Evolutionary conservation across 345 rosid genomes (phyloP), one percentile per base, ranked within the genome.

Genomic region (Dovyalis caffra): DNA sequence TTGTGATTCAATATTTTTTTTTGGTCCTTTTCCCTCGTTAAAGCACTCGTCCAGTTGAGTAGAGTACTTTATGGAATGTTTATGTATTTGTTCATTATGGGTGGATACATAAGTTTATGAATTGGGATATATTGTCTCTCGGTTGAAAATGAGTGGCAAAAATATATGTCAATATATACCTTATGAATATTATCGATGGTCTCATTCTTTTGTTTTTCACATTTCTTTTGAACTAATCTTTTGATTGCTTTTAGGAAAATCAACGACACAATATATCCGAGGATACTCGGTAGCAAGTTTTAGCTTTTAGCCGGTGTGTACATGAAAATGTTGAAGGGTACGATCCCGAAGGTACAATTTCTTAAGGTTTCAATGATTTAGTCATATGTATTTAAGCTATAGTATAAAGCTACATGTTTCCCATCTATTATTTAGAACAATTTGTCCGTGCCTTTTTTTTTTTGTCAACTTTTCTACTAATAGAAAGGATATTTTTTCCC

Each of bases 281-380:
- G 87, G 99, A 95, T 82, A 92, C 97, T 26, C 92, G 99, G 99
- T 98, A 92, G 80, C 99, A 93, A 90, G 93, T 92, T 78, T 84
- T 95, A 69, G 94, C 98, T 26, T 95, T 95, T 82, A 91, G 97
- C 81, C 90, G 89, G 63, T 95, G 97, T 74, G 96, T 91, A 8
- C 91, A 91, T 78, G 99, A 90, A 86, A 92, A 88, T 83, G 88
- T 95, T 7, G 96, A 90, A 87, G 99, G 97, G 65, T 95, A 95
- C 76, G 99, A 95, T 79, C 90, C 97, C 9, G 91, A 91, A 91
- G 99, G 99, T 95, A 91, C 71, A 45, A 28, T 71, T 2, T 74
- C 78, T 69, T 71, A 9, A 16, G 71, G 63, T 64, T 74, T 51
- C 20, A 5, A 12, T 21, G 29, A 58, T 11, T 58, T 38, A 66